Evolutionary conservation across 371 early-diverging fungal species (phyloP), one percentile per base, ranked within the genome.

Genomic region (Mucor indicus): DNA sequence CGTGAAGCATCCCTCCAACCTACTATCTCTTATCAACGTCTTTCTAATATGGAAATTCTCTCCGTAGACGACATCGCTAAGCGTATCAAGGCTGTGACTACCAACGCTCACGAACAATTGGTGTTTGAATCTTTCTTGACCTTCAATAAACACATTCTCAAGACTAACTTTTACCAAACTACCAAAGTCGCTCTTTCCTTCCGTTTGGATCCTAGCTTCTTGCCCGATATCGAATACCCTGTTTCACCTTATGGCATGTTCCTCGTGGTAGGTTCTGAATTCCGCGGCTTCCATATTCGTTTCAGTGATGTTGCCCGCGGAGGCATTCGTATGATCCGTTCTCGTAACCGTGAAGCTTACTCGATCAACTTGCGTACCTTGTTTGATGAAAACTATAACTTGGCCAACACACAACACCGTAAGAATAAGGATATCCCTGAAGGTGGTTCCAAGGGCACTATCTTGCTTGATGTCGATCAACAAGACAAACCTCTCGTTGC

Each of bases 351-450:
- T 50, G 98, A 98, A 75, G 89, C 94, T 11, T 98, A 96, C 70
- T 87, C 89, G 17, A 96, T 97, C 83, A 98, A 98, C 74, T 78
- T 92, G 69, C 85, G 98, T 57, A 87, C 89, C 21, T 75, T 98
- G 45, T 92, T 98, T 69, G 98, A 98, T 72, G 98, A 98, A 74
- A 98, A 98, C 80, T 97, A 97, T 73, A 86, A 86, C 43, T 77
- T 98, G 55, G 97, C 98, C n/a, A 84, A 89, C 16, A 98, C 98
- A 8, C 98, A 98, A 72, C 98, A 98, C 67, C 85, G 95, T 56
- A 98, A 98, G 80, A 98, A 98, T 81, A 98, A 98, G 81, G 96
- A 98, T 76, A 97, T 98, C 53, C 98, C 98, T 36, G 98, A 98
- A 77, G 97, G 98, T 54, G 98, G 98, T 12, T 95, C 96, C 54